A percentile compares a stretch with the other conserved stretches of the same genome.
Evolutionary conservation across 75 land plant species (phyloP).

Genomic region (Ceratopteris richardii): DNA sequence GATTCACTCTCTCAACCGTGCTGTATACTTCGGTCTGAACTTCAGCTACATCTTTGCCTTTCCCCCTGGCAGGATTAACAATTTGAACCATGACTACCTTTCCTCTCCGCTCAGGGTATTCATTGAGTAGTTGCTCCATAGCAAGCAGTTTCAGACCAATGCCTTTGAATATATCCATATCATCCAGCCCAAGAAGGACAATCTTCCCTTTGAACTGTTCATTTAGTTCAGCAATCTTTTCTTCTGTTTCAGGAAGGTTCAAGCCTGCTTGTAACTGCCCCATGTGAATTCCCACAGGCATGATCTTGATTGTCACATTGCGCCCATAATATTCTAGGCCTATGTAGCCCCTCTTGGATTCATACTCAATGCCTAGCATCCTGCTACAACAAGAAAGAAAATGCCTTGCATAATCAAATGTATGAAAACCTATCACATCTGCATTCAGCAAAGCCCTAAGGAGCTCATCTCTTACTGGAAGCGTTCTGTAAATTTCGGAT

Average conservation of each 20-base stretch:
- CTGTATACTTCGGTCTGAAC: slow-evolving; percentile 23
- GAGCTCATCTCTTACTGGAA: slow-evolving; percentile 47
- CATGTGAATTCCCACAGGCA: slow-evolving; percentile 54
- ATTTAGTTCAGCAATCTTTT: slow-evolving; percentile 28
- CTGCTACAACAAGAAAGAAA: slow-evolving; percentile 35
- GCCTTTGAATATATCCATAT: slow-evolving; percentile 54
- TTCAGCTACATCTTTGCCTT: slow-evolving; percentile 30
- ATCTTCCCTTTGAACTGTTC: too few relatives aligned
- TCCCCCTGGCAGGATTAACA: slow-evolving; percentile 39
- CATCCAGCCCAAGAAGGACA: slow-evolving; percentile 47
- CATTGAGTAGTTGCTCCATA: slow-evolving; percentile 39
- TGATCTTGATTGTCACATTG: slow-evolving; percentile 47
- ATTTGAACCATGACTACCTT: slow-evolving; percentile 43
- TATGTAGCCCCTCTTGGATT: slow-evolving; percentile 46
- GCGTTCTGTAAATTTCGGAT: slow-evolving; percentile 47
- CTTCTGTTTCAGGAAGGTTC: slow-evolving; percentile 20
- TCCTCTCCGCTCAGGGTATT: slow-evolving; percentile 29
- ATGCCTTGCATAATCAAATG: slow-evolving; percentile 28
- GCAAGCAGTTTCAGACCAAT: slow-evolving; percentile 46
- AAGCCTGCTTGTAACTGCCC: slow-evolving; percentile 35
- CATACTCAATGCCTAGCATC: slow-evolving; percentile 46
- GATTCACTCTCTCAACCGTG: slow-evolving; percentile 30
- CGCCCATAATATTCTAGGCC: too few relatives aligned
- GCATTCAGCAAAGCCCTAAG: slow-evolving; percentile 32
- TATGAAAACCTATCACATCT: slow-evolving; percentile 46